Evolutionary conservation across 2,329 filamentous ascomycete species (phyloP).

Genomic region (Mycosphaerella arachidis): DNA sequence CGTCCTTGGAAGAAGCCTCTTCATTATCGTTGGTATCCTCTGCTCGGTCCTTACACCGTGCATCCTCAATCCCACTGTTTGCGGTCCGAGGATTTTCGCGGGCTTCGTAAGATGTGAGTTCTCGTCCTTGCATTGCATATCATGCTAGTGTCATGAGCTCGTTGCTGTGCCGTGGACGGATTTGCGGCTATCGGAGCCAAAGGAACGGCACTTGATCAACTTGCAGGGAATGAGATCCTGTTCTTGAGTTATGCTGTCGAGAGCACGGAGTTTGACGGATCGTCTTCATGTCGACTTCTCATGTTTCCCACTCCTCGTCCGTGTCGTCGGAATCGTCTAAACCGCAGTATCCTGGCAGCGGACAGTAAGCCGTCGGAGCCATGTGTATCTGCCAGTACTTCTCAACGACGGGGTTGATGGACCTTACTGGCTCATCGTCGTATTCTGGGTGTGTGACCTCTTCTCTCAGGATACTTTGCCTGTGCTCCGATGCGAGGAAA

Average conservation of each 20-base stretch:
- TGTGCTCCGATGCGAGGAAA: constrained; percentile 42
- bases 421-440: constrained; percentile 28
- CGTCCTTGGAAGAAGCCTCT: constrained; percentile 70
- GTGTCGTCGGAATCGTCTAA: constrained; percentile 14
- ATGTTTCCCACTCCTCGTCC: constrained; percentile 1
- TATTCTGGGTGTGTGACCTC: constrained; percentile 41
- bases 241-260: neutral
- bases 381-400: constrained; percentile 44
- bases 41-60: constrained; percentile 80
- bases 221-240: constrained; percentile 34
- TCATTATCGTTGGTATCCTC: constrained; percentile 76
- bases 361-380: constrained; percentile 29
- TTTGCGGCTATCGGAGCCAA: constrained; percentile 74
- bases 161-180: constrained; percentile 75
- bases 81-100: constrained; percentile 83
- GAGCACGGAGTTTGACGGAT: neutral
- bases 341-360: constrained; percentile 17
- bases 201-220: constrained; percentile 77
- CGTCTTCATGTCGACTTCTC: neutral
- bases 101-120: constrained; percentile 52
- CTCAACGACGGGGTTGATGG: constrained; percentile 22
- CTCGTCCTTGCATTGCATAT: neutral
- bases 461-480: constrained; percentile 48
- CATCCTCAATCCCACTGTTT: constrained; percentile 83
- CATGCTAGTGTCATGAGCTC: constrained; percentile 48